These are phyloP conservation scores for Aspergillus indologenus DNA, from an alignment of 495 filamentous ascomycete genomes.

Conservation along the genomic window DNA sequence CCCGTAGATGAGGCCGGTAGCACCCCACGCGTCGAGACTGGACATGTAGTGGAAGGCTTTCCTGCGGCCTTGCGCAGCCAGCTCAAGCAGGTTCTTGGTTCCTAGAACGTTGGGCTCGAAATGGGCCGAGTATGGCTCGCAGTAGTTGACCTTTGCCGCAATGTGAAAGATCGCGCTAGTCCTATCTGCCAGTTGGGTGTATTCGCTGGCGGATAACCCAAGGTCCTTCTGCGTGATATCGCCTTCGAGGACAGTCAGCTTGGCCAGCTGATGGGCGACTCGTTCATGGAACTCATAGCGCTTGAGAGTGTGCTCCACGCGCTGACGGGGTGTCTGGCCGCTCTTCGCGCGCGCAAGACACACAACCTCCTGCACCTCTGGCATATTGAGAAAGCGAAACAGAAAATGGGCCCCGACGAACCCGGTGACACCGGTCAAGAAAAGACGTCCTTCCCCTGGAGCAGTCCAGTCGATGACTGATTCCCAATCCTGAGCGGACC, in stretches of 20 bases:
- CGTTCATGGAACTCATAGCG: constrained; percentile 11
- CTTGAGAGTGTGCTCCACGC: constrained; percentile 4
- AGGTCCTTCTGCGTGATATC: constrained; percentile 9
- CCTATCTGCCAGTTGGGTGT: constrained; percentile 10
- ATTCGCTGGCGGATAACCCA: constrained; percentile 3
- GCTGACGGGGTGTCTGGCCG: not conserved
- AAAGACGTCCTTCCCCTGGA: constrained; percentile 5
- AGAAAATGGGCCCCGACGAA: constrained; percentile 10
- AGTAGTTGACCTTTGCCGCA: constrained; percentile 22
- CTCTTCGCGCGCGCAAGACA: constrained; percentile 13
- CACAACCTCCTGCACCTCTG: constrained; percentile 12
- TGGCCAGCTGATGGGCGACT: not conserved
- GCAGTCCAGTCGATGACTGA: constrained; percentile 1
- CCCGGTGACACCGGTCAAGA: constrained; percentile 16
- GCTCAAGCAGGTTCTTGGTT: constrained; percentile 13
- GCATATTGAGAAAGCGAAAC: not conserved
- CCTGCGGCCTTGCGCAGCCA: constrained; percentile 13
- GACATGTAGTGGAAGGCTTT: constrained; percentile 26
- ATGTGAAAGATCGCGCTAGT: constrained; percentile 18
- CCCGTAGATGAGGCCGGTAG: constrained; percentile 8
- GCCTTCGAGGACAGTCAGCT: constrained; percentile 15
- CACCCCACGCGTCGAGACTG: constrained; percentile 14
- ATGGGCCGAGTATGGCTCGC: constrained; percentile 18
- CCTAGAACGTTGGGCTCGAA: constrained; percentile 19
- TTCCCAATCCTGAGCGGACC: not conserved